phyloP scores from a whole-genome alignment of 2,329 filamentous ascomycete genomes.

The Calonectria pseudoturangicola region DNA sequence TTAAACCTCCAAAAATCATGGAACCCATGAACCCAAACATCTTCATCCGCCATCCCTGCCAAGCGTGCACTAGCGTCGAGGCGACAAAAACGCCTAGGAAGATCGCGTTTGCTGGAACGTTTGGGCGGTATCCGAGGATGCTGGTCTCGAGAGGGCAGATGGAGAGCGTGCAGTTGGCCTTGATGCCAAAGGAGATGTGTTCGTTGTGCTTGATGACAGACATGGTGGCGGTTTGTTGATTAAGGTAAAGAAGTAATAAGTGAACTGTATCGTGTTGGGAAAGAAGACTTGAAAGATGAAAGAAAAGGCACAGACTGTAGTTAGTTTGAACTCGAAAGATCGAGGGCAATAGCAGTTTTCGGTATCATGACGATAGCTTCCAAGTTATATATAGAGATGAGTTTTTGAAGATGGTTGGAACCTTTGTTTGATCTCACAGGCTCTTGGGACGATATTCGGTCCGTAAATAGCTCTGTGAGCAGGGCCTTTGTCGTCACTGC shows the following conservation, averaged over 20 bases:
- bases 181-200: slow-evolving; percentile 50
- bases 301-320: too few relatives aligned
- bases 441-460: too few relatives aligned
- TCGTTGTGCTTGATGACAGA: slow-evolving; percentile 47
- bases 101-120: slow-evolving; percentile 45
- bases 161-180: slow-evolving; percentile 53
- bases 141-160: slow-evolving; percentile 51
- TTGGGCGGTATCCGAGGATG: slow-evolving; percentile 51
- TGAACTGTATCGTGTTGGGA: background rate
- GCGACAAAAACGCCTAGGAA: slow-evolving; percentile 49
- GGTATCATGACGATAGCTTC: too few relatives aligned
- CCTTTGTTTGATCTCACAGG: too few relatives aligned
- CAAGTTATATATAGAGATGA: too few relatives aligned
- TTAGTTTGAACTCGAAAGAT: too few relatives aligned
- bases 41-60: slow-evolving; percentile 46
- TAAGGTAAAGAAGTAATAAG: background rate
- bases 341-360: too few relatives aligned
- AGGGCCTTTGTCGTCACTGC: too few relatives aligned
- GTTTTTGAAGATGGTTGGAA: too few relatives aligned
- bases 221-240: slow-evolving; percentile 22
- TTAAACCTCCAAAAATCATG: slow-evolving; percentile 72
- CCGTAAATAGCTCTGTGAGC: too few relatives aligned
- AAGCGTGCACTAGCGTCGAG: slow-evolving; percentile 45
- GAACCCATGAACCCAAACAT: slow-evolving; percentile 64
- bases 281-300: too few relatives aligned